Conservation (phyloP, 2,329 filamentous ascomycete species). For the Talaromyces sp. region DNA sequence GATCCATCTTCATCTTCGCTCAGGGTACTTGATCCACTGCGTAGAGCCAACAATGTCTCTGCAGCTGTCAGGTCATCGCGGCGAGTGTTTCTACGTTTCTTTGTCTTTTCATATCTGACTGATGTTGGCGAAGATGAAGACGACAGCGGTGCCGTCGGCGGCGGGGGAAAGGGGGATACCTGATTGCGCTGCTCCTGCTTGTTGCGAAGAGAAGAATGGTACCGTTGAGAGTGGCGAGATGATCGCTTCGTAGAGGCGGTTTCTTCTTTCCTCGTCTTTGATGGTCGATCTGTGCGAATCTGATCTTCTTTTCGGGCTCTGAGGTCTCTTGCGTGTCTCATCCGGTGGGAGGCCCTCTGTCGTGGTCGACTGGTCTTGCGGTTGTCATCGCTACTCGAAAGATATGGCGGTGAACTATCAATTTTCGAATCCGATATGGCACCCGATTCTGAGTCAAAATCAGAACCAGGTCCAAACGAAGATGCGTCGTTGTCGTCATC, state of each 20-base stretch:
- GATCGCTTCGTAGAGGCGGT: background rate
- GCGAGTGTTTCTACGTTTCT: background rate
- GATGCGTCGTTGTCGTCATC: constrained; percentile 2
- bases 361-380: background rate
- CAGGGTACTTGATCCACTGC: constrained; percentile 10
- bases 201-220: background rate
- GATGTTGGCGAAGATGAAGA: constrained; percentile 7
- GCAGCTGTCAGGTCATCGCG: constrained; percentile 7
- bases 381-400: background rate
- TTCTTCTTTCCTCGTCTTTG: background rate
- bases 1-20: background rate
- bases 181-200: background rate
- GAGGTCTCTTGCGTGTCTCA: background rate
- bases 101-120: background rate
- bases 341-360: background rate
- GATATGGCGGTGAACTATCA: background rate
- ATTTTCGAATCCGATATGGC: background rate
- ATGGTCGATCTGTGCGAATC: background rate
- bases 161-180: background rate
- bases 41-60: constrained; percentile 10
- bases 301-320: background rate
- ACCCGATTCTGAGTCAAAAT: background rate
- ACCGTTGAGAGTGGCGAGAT: background rate
- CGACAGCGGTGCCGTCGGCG: background rate
- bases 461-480: background rate